phyloP scores from a whole-genome alignment of 192 early-diverging fungal species.

The Paraglomus brasilianum region DNA sequence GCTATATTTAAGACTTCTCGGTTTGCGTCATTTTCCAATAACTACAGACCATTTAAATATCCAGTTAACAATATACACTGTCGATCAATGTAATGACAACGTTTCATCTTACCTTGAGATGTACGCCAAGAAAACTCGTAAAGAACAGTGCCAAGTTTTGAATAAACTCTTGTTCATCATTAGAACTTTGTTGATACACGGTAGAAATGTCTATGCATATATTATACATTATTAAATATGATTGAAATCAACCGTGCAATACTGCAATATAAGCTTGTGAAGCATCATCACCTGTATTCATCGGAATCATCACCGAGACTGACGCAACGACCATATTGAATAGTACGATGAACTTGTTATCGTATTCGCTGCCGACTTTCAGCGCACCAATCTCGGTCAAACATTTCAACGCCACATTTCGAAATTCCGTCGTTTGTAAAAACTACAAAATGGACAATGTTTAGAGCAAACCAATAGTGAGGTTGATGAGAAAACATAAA shows the following conservation, averaged over 20 bases:
- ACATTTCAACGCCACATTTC: constrained; percentile 94
- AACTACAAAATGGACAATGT: constrained; percentile 54
- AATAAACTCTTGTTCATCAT: constrained; percentile 94
- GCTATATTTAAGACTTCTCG: constrained; percentile 65
- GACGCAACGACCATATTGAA: constrained; percentile 79
- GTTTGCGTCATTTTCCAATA: constrained; percentile 56
- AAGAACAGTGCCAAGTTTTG: constrained; percentile 94
- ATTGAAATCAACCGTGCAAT: neutral
- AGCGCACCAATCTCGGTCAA: constrained; percentile 96
- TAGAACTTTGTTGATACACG: constrained; percentile 79
- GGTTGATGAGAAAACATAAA: neutral
- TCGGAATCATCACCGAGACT: constrained; percentile 69
- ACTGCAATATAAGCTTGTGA: neutral
- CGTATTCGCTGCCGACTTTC: constrained; percentile 75
- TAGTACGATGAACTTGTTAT: constrained; percentile 82
- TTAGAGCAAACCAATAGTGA: constrained; percentile 18
- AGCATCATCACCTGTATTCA: constrained; percentile 52
- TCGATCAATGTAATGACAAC: neutral
- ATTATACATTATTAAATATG: neutral
- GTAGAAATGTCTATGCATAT: constrained; percentile 65
- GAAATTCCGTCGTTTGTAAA: constrained; percentile 79
- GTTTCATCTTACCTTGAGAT: constrained; percentile 66
- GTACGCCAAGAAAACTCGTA: constrained; percentile 79
- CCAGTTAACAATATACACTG: constrained; percentile 8
- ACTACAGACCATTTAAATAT: constrained; percentile 37